phyloP scores from a whole-genome alignment of 2,329 filamentous ascomycete species.

The Aspergillus glaucus region DNA sequence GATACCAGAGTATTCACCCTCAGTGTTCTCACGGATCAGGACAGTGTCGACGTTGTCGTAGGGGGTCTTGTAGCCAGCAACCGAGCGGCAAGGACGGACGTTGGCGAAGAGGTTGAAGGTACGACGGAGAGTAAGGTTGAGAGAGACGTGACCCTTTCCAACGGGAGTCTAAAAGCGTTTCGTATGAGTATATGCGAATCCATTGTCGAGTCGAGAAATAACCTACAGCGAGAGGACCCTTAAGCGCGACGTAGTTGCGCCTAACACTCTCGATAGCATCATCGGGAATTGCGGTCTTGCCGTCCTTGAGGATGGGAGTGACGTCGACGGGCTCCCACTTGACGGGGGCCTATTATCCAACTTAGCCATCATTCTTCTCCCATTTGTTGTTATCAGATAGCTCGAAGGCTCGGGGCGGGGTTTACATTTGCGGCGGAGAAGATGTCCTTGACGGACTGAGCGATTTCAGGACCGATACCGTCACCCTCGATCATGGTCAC shows the following conservation, averaged over 20 bases:
- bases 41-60: constrained; percentile 97
- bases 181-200: constrained; percentile 19
- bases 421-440: constrained; percentile 85
- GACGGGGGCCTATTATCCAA: constrained; percentile 64
- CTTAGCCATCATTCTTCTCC: constrained; percentile 20
- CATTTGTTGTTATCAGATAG: constrained; percentile 1
- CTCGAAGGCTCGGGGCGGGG: neutral
- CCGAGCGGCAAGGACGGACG: constrained; percentile 93
- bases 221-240: constrained; percentile 90
- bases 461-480: constrained; percentile 96
- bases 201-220: neutral
- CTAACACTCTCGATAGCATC: constrained; percentile 88
- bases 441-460: constrained; percentile 97
- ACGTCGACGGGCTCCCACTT: constrained; percentile 98
- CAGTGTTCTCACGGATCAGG: constrained; percentile 98
- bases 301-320: constrained; percentile 85
- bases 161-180: constrained; percentile 66
- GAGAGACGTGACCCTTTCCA: constrained; percentile 97
- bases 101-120: constrained; percentile 99
- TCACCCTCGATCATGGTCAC: constrained; percentile 98
- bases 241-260: constrained; percentile 94
- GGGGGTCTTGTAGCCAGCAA: constrained; percentile 95
- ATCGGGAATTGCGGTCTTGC: constrained; percentile 90
- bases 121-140: constrained; percentile 95
- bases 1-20: constrained; percentile 98